Percentiles rank a stretch among this genome's conserved stretches.
Evolutionary conservation across 1,284 basidiomycete species (phyloP).

Genomic region (Volvariella volvacea): DNA sequence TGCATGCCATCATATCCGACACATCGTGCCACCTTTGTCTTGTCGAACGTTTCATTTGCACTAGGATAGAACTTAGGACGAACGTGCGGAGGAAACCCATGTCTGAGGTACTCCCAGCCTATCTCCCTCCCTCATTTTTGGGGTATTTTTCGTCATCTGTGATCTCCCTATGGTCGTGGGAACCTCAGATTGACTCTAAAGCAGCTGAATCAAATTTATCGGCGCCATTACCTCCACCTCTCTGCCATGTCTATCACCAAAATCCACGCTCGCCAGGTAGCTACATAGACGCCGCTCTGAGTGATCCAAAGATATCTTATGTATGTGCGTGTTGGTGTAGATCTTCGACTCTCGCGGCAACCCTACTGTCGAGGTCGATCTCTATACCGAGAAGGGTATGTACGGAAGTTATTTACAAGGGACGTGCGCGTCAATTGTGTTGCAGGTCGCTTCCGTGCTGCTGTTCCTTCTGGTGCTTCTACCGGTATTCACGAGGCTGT

Average conservation of each 20-base stretch:
- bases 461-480: constrained; percentile 97
- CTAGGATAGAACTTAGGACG: no score
- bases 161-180: constrained; percentile 16
- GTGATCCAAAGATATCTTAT: constrained; percentile 5
- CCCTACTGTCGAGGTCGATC: constrained; percentile 94
- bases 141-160: no score
- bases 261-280: constrained; percentile 84
- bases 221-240: constrained; percentile 21
- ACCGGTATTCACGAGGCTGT: constrained; percentile 98
- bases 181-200: constrained; percentile 21
- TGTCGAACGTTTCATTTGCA: no score
- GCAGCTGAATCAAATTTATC: constrained; percentile 17
- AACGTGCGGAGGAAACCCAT: no score
- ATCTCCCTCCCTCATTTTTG: no score
- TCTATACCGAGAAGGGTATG: constrained; percentile 79
- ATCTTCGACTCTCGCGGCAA: constrained; percentile 98
- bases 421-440: constrained; percentile 8
- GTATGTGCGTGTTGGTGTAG: constrained; percentile 35
- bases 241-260: constrained; percentile 80
- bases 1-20: no score
- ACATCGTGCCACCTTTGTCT: no score
- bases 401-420: constrained; percentile 9
- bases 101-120: no score
- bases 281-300: constrained; percentile 3
- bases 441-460: constrained; percentile 87